phyloP scores from a whole-genome alignment of 192 early-diverging fungal species.

The Backusella tarrabulga region DNA sequence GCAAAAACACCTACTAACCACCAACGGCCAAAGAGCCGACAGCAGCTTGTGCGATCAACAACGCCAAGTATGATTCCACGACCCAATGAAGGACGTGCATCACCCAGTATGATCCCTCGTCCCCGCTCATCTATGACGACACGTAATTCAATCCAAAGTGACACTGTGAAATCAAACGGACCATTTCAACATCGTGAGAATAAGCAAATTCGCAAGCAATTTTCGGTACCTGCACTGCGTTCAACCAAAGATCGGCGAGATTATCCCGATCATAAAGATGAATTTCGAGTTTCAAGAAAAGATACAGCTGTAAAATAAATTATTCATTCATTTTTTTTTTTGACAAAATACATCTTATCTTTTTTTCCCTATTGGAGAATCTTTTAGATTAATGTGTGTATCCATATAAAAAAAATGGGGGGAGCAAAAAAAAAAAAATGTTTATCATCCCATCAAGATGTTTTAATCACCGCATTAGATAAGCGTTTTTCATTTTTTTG shows the following conservation, averaged over 20 bases:
- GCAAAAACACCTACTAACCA: constrained; percentile 12
- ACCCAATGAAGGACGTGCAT: constrained; percentile 23
- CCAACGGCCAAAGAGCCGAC: neutral
- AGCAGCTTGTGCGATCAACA: neutral
- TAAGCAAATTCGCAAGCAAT: neutral
- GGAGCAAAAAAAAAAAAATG: neutral
- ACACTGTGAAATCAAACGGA: constrained; percentile 6
- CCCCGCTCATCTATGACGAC: constrained; percentile 27
- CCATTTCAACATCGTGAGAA: constrained; percentile 1
- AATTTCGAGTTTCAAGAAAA: neutral
- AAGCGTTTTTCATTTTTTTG: neutral
- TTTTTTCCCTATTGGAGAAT: neutral
- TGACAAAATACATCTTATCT: neutral
- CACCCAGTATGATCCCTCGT: constrained; percentile 30
- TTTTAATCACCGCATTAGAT: constrained; percentile 5
- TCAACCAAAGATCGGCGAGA: constrained; percentile 1
- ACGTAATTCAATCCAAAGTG: neutral
- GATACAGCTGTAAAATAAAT: constrained; percentile 8
- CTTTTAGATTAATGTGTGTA: neutral
- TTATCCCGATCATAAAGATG: constrained; percentile 4
- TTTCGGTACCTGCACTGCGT: neutral
- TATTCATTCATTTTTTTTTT: neutral
- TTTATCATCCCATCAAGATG: constrained; percentile 6
- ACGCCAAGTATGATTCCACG: constrained; percentile 40
- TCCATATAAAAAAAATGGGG: neutral